Conservation (phyloP, 164 flowering plant species). For the Stephania yunnanensis region DNA sequence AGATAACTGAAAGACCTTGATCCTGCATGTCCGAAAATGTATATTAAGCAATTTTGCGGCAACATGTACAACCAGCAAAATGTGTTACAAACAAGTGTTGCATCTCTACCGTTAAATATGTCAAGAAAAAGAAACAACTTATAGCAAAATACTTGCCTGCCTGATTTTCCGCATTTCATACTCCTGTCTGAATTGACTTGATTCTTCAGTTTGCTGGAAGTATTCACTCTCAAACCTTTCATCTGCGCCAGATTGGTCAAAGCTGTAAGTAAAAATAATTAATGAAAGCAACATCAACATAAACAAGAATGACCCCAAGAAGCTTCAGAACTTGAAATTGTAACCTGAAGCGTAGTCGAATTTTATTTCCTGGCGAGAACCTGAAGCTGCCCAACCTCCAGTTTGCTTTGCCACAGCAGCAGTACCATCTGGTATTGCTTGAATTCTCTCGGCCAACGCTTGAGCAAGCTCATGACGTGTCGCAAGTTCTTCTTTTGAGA, state of each 20-base stretch:
- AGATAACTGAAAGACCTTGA: slow-evolving; percentile 81
- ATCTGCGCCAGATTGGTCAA: slow-evolving; percentile 28
- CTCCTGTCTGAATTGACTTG: slow-evolving; percentile 75
- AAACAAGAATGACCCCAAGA: background rate
- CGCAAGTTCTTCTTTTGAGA: slow-evolving; percentile 67
- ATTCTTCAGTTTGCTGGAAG: slow-evolving; percentile 64
- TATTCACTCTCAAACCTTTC: slow-evolving; percentile 65
- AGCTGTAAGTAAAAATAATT: background rate
- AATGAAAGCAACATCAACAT: background rate
- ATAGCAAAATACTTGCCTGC: slow-evolving; percentile 43
- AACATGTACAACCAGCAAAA: background rate
- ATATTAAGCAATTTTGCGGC: background rate
- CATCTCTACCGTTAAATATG: too few species aligned
- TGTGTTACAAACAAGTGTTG: background rate
- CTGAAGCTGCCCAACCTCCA: slow-evolving; percentile 65
- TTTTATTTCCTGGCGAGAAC: slow-evolving; percentile 59
- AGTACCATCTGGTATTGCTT: slow-evolving; percentile 83
- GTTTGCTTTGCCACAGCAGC: slow-evolving; percentile 48
- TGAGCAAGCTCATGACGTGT: slow-evolving; percentile 75
- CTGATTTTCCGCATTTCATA: slow-evolving; percentile 87
- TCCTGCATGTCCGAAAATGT: slow-evolving; percentile 37
- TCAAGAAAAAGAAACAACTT: background rate
- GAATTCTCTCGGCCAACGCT: slow-evolving; percentile 77
- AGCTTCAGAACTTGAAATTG: background rate
- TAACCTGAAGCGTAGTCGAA: slow-evolving; percentile 69